Base-by-base conservation (phyloP, 805 yeast genomes). In the Sporopachydermia quercuum region DNA sequence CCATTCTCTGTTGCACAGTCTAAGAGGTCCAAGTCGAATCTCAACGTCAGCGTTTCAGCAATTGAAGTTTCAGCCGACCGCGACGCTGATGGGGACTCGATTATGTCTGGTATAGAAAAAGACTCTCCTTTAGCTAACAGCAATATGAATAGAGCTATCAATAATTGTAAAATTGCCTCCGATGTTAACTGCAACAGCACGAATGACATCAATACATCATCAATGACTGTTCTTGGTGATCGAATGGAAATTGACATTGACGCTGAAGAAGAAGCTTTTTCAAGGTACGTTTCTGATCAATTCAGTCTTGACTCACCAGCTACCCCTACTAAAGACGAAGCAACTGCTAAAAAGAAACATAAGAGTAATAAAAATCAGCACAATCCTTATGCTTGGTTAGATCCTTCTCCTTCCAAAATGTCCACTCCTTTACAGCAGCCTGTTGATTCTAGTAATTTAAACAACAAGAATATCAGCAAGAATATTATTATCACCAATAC, bases 1-100 rank as follows among this genome's bases (percentile, higher is more conserved):
- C 16, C 43, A 47, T 3, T 39, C 43, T 41, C 45, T 42, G 27
- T 39, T 44, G 38, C 46, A 41, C 40, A 41, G 49, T 40, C 27
- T 46, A 8, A 37, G 42, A 34, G 42, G 45, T 11, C 15, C 23
- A 27, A 13, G 13, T 38, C 40, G 30, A 27, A 14, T 15, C 34
- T 27, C 36, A 39, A 35, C 18, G 13, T 15, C 35, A 18, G 38
- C 19, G 37, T 37, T 40, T 19, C 45, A 19, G 41, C 46, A 15
- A 38, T 42, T 18, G 39, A 38, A 30, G 35, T 45, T 4, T 23
- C 30, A 8, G 30, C 30, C n/a, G 8, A 8, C n/a, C 30, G 30
- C 13, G 30, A 23, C 30, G 30, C 13, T 8, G 30, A 23, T n/a
- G 30, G 30, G n/a, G n/a, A 8, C n/a, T 8, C 8, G 13, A n/a